A percentile compares a stretch with the other conserved stretches of the same genome.
Conservation (phyloP, 305 asterid genomes). For the Coffea humblotiana region DNA sequence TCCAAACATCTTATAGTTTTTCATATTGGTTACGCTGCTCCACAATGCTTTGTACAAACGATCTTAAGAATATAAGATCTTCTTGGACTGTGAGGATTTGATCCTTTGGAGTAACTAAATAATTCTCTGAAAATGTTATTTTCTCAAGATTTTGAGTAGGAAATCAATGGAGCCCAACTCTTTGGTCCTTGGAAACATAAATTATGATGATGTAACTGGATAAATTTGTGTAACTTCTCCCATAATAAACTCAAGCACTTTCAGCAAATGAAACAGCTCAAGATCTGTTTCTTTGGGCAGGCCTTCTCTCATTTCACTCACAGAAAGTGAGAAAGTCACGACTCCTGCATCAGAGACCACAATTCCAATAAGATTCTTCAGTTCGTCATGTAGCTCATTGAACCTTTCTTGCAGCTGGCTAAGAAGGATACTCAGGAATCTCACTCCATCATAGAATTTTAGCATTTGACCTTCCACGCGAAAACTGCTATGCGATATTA, state of each 20-base stretch:
- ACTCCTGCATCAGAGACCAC: not conserved
- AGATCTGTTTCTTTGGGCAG: not conserved
- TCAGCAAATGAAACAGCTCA: not conserved
- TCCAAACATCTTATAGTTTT: not conserved
- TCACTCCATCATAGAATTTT: not conserved
- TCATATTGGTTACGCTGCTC: not conserved
- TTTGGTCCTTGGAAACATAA: not conserved
- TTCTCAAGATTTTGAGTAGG: not conserved
- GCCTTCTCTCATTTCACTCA: not conserved
- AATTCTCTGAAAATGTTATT: not conserved
- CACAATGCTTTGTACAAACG: not conserved
- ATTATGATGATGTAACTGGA: not conserved
- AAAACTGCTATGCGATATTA: not conserved
- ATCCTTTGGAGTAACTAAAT: not conserved
- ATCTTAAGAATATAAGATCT: not conserved
- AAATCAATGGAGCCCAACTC: not conserved
- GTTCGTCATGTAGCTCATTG: not conserved
- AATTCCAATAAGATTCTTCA: not conserved
- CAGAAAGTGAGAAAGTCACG: not conserved
- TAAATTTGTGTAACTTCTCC: not conserved
- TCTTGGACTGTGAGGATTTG: not conserved
- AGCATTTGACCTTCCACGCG: no score
- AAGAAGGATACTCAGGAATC: not conserved
- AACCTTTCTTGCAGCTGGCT: not conserved
- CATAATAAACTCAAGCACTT: not conserved